Evolutionary conservation across 164 flowering plant species (phyloP).

Genomic region (Sedum album): DNA sequence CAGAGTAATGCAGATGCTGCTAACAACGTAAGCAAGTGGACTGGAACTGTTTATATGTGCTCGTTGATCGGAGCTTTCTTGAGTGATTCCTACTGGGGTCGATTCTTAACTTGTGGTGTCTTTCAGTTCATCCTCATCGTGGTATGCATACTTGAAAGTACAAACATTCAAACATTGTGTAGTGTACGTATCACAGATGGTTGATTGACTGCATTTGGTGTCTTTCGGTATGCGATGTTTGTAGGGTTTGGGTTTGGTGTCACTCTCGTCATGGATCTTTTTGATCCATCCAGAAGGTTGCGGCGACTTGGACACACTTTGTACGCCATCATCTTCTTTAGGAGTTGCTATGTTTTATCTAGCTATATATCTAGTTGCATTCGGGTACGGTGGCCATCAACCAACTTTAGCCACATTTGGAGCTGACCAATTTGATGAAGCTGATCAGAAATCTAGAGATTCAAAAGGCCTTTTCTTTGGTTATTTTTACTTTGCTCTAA

Average conservation of each 20-base stretch:
- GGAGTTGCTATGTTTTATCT: conserved; percentile 5
- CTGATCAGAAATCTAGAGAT: conserved; percentile 7
- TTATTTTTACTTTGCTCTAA: conserved; percentile 11
- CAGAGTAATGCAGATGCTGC: conserved; percentile 73
- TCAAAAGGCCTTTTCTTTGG: conserved; percentile 11
- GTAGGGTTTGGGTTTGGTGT: conserved; percentile 11
- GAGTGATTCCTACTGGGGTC: conserved; percentile 85
- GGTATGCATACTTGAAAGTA: conserved; percentile 26
- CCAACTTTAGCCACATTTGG: conserved; percentile 14
- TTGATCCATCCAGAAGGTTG: conserved; percentile 11
- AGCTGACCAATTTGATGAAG: conserved; percentile 12
- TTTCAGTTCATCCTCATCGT: conserved; percentile 56
- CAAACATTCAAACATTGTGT: not conserved
- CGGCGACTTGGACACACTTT: not conserved
- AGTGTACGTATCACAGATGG: not conserved
- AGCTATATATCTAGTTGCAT: conserved; percentile 10
- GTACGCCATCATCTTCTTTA: not conserved
- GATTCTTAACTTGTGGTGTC: conserved; percentile 62
- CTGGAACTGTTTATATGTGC: conserved; percentile 72
- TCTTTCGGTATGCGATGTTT: not conserved
- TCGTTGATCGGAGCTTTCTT: conserved; percentile 77
- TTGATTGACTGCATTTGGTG: not conserved
- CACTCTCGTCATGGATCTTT: conserved; percentile 9
- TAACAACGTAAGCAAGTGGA: conserved; percentile 73
- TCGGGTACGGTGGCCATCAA: conserved; percentile 12